A percentile compares a stretch with the other conserved stretches of the same genome.
Evolutionary conservation across 768 basidiomycete species (phyloP).

Genomic region (Termitomyces sp.): DNA sequence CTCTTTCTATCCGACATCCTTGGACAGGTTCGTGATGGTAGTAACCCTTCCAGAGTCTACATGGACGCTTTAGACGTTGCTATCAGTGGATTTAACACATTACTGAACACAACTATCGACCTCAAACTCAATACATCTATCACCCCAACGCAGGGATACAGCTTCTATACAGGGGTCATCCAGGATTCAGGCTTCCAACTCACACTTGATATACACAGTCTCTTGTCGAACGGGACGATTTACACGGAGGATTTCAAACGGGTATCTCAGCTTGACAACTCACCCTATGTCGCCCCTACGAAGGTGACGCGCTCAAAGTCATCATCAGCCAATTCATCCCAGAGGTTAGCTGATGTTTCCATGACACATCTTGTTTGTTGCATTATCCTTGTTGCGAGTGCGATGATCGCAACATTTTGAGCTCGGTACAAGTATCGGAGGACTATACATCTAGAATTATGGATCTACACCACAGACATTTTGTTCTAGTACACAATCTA

Average conservation of each 20-base stretch:
- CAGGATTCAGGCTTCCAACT: slow-evolving; percentile 23
- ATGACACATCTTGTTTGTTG: background rate
- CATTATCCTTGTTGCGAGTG: background rate
- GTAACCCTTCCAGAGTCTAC: slow-evolving; percentile 21
- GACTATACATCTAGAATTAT: background rate
- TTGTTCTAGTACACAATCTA: background rate
- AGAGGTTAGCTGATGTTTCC: slow-evolving; percentile 1
- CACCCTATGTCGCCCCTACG: slow-evolving; percentile 18
- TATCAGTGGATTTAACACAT: slow-evolving; percentile 16
- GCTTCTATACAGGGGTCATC: slow-evolving; percentile 21
- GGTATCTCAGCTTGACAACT: slow-evolving; percentile 21
- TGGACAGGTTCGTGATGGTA: slow-evolving; percentile 20
- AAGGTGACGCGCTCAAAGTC: slow-evolving; percentile 10
- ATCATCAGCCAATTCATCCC: slow-evolving; percentile 8
- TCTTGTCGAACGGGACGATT: slow-evolving; percentile 17
- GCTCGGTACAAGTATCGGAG: background rate
- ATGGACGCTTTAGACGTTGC: slow-evolving; percentile 22
- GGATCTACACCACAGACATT: background rate
- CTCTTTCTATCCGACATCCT: background rate
- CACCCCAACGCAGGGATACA: slow-evolving; percentile 22
- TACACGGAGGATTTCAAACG: slow-evolving; percentile 24
- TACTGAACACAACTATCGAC: slow-evolving; percentile 21
- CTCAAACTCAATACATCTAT: slow-evolving; percentile 18
- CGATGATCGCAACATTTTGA: background rate
- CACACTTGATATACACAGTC: slow-evolving; percentile 23